Evolutionary conservation across 2,329 filamentous ascomycete species (phyloP), one percentile per base, ranked within the genome.

Genomic region (Microcyclosporella mali): DNA sequence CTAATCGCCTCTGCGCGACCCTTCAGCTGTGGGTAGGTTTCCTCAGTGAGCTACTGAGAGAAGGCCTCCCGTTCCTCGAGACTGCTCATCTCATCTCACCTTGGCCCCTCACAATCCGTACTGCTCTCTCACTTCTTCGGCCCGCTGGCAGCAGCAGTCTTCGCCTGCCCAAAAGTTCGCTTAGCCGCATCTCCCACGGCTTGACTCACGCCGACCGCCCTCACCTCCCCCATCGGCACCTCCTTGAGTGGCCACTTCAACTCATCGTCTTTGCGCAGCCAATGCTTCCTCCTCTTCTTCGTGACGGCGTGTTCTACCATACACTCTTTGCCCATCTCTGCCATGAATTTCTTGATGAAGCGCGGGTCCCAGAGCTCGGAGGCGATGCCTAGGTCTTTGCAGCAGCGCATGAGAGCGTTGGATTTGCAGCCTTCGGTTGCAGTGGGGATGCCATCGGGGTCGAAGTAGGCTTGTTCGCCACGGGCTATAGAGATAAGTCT

Each of bases 351-450:
- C 57, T 85, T 79, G 53, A 97, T 88, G 70, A 85, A 98, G 42
- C 85, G 74, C 28, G 92, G 92, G 69, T 98, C 92, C 92, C 92
- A 98, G 15, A 98, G 77, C 68, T 98, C 92, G 52, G 84, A 89
- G 1, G 88, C 92, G 52, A 98, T 85, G 28, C 92, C 92, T 25
- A 98, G 71, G 66, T 98, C 92, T 71, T 98, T 98, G 74, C 92
- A 97, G 76, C 90, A 97, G 45, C 92, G 85, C 82, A 97, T 94
- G 54, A 98, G 75, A 10, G 92, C 92, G 63, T 98, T 98, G 50
- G 88, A 95, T 69, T 95, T 95, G 75, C 88, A 94, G 40, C 92
- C 92, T 69, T 98, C 92, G 47, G 89, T 89, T 7, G 92, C 89
- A 1, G 89, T 95, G 18, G 92, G 88, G 51, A 98, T 88, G 42